Percentiles rank a stretch among this genome's conserved stretches.
Evolutionary conservation across 2,329 filamentous ascomycete species (phyloP).

Genomic region (Macrophomina phaseolina): DNA sequence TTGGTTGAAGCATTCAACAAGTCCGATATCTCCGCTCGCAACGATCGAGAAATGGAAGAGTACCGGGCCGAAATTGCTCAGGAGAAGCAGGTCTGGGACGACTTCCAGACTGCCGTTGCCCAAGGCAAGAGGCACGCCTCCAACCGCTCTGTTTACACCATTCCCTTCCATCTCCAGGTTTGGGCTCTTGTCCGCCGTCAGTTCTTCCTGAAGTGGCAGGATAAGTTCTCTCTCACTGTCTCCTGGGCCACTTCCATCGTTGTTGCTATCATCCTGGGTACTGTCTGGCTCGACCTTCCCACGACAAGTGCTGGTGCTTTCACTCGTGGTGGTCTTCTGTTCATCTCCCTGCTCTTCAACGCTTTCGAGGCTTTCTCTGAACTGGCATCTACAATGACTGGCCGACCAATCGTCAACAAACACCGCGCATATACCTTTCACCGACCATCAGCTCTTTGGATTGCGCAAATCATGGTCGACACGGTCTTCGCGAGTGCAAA

Average conservation of each 20-base stretch:
- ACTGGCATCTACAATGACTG: slow-evolving; percentile 75
- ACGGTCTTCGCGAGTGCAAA: slow-evolving; percentile 72
- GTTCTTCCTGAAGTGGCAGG: slow-evolving; percentile 84
- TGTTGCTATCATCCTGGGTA: slow-evolving; percentile 79
- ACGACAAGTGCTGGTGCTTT: slow-evolving; percentile 72
- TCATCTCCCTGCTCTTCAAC: slow-evolving; percentile 81
- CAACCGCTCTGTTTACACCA: slow-evolving; percentile 78
- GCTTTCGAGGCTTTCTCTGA: slow-evolving; percentile 87
- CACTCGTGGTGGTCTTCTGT: slow-evolving; percentile 80
- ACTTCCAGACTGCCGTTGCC: slow-evolving; percentile 75
- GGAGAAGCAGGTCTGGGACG: slow-evolving; percentile 72
- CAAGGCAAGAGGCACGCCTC: slow-evolving; percentile 79
- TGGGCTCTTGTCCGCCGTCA: slow-evolving; percentile 85
- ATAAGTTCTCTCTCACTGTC: slow-evolving; percentile 76
- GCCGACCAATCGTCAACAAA: slow-evolving; percentile 79
- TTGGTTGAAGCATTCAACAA: slow-evolving; percentile 73
- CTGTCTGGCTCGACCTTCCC: slow-evolving; percentile 75
- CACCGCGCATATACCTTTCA: slow-evolving; percentile 85
- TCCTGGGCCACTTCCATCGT: slow-evolving; percentile 74
- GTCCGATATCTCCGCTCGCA: slow-evolving; percentile 62
- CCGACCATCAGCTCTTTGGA: slow-evolving; percentile 80
- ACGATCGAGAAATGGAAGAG: slow-evolving; percentile 69
- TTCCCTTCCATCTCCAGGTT: slow-evolving; percentile 82
- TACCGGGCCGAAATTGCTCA: slow-evolving; percentile 70
- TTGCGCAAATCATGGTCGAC: slow-evolving; percentile 82